Percentiles rank a stretch among this genome's conserved stretches.
Conservation (phyloP, 176 grass and related monocot species). For the Hyparrhenia diplandra region DNA sequence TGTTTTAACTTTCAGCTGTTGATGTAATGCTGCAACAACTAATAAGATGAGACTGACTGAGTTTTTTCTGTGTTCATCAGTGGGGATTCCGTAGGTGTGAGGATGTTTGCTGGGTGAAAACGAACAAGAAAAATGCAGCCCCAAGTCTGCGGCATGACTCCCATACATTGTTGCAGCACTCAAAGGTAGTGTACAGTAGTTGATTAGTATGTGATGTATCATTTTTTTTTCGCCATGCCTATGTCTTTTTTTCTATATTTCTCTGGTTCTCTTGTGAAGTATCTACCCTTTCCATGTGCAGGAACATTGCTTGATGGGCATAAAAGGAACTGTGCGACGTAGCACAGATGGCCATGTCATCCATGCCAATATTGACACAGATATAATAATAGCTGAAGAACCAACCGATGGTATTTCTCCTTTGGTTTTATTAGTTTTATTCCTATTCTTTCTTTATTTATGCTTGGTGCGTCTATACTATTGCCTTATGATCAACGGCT, state of each 20-base stretch:
- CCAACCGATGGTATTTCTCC: constrained; percentile 66
- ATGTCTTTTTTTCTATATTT: not conserved
- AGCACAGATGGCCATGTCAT: constrained; percentile 99
- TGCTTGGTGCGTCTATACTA: constrained; percentile 16
- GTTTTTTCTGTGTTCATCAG: constrained; percentile 41
- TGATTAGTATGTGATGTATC: constrained; percentile 5
- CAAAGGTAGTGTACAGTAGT: constrained; percentile 50
- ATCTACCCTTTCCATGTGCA: constrained; percentile 36
- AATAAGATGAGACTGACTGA: constrained; percentile 13
- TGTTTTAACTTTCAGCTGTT: constrained; percentile 30
- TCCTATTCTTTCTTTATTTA: not conserved
- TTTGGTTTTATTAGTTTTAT: not conserved
- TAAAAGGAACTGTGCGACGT: constrained; percentile 96
- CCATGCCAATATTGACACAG: constrained; percentile 97
- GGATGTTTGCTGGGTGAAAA: constrained; percentile 96
- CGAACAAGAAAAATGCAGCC: constrained; percentile 93
- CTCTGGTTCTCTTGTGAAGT: constrained; percentile 25
- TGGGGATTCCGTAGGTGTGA: constrained; percentile 99
- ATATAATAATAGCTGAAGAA: constrained; percentile 97
- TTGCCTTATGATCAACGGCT: not conserved
- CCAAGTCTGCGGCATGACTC: constrained; percentile 84
- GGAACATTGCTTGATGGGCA: constrained; percentile 99
- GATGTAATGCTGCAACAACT: not conserved
- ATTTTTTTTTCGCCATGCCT: not conserved
- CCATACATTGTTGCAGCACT: constrained; percentile 82